These are phyloP conservation scores for Oldenlandia corymbosa DNA, from an alignment of 257 asterid species.

Conservation along the genomic window DNA sequence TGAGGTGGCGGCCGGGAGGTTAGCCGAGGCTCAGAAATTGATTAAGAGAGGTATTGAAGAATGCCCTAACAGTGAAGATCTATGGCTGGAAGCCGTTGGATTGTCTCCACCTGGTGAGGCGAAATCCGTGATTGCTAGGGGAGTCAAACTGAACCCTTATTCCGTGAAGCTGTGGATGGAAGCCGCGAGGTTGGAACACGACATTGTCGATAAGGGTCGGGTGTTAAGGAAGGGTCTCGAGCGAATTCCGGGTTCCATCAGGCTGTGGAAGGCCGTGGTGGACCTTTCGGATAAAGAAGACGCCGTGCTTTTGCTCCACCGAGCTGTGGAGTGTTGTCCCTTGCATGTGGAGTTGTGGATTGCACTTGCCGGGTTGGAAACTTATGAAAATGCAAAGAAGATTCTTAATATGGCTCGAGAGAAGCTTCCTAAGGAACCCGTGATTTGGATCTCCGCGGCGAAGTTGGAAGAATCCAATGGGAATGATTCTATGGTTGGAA, in stretches of 20 bases:
- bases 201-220: constrained; percentile 54
- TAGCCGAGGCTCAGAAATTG: constrained; percentile 60
- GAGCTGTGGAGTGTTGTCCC: constrained; percentile 69
- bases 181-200: constrained; percentile 81
- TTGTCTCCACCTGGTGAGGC: constrained; percentile 64
- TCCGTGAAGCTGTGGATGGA: constrained; percentile 92
- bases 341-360: constrained; percentile 65
- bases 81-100: constrained; percentile 93
- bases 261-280: constrained; percentile 95
- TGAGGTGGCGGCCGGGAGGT: constrained; percentile 32
- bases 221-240: constrained; percentile 88
- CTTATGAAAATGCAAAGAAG: constrained; percentile 73
- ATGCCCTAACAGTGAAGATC: constrained; percentile 84
- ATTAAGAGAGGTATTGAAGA: constrained; percentile 79
- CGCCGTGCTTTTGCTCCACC: constrained; percentile 63
- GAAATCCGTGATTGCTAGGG: constrained; percentile 82
- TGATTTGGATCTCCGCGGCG: constrained; percentile 90
- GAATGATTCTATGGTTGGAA: constrained; percentile 57
- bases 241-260: constrained; percentile 68
- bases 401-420: constrained; percentile 76
- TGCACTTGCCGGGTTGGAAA: constrained; percentile 85
- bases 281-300: constrained; percentile 84
- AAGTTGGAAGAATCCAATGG: constrained; percentile 91
- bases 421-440: constrained; percentile 79
- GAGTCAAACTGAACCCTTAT: constrained; percentile 72